Percentiles rank a stretch among this genome's conserved stretches.
phyloP scores from a whole-genome alignment of 768 basidiomycete genomes.

The Tricholoma saponaceum region DNA sequence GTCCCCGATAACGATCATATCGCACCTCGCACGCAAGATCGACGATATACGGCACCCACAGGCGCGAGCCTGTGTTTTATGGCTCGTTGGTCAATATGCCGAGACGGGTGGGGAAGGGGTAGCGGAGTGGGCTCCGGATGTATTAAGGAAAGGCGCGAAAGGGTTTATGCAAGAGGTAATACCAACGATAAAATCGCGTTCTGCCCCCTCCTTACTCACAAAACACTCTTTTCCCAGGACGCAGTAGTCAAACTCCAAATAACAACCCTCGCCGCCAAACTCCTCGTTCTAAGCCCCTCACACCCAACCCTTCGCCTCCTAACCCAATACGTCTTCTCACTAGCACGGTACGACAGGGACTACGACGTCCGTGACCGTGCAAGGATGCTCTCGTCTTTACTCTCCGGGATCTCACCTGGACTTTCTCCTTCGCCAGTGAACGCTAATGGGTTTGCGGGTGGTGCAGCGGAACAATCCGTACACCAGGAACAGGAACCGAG shows the following conservation, averaged over 20 bases:
- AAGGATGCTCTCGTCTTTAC: constrained; percentile 70
- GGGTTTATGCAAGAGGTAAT: constrained; percentile 72
- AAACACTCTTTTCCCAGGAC: constrained; percentile 33
- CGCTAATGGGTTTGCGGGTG: constrained; percentile 28
- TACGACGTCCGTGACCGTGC: constrained; percentile 92
- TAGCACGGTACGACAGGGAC: constrained; percentile 84
- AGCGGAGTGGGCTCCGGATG: constrained; percentile 83
- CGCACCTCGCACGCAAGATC: constrained; percentile 70
- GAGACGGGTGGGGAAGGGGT: constrained; percentile 32
- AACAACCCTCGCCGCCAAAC: constrained; percentile 82
- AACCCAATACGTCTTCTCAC: constrained; percentile 68
- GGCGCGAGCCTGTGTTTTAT: constrained; percentile 84
- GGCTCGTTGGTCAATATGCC: constrained; percentile 91
- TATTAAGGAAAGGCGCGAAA: constrained; percentile 76
- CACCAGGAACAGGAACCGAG: constrained; percentile 16
- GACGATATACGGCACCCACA: constrained; percentile 77
- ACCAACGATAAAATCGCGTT: no score
- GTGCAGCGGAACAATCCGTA: no score
- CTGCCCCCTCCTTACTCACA: neutral
- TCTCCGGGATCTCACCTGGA: constrained; percentile 44
- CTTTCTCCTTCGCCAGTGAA: constrained; percentile 28
- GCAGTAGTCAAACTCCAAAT: constrained; percentile 76
- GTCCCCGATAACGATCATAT: constrained; percentile 66
- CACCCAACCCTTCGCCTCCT: constrained; percentile 49
- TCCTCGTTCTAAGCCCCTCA: constrained; percentile 64